A percentile compares a stretch with the other conserved stretches of the same genome.
Evolutionary conservation across 345 rosid species (phyloP).

Genomic region (Brassica nigra): DNA sequence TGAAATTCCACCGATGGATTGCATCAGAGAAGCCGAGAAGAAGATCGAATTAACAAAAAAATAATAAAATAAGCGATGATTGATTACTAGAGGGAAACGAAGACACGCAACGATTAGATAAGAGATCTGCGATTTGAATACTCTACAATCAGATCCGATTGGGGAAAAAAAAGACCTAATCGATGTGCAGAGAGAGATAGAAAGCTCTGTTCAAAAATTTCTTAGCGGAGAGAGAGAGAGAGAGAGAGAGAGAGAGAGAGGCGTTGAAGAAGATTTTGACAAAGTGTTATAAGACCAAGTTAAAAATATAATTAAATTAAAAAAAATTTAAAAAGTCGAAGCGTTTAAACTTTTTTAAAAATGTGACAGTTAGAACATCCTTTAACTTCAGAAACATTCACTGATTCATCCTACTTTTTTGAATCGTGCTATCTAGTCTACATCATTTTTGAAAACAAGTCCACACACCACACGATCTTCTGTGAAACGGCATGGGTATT

Average conservation of each 20-base stretch:
- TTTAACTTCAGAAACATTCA: constrained; percentile 18
- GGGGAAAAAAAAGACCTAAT: constrained; percentile 27
- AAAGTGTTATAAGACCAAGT: constrained; percentile 5
- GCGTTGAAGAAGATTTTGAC: constrained; percentile 38
- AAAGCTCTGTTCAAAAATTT: constrained; percentile 22
- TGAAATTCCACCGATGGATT: constrained; percentile 11
- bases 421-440: background rate
- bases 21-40: constrained; percentile 8
- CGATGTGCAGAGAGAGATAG: background rate
- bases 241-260: too few species aligned
- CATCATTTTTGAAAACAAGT: background rate
- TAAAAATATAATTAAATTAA: background rate
- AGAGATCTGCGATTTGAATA: constrained; percentile 42
- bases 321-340: background rate
- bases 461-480: constrained; percentile 2
- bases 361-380: constrained; percentile 27
- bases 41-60: background rate
- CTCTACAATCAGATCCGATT: constrained; percentile 38
- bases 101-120: constrained; percentile 12
- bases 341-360: background rate
- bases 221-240: constrained; percentile 24
- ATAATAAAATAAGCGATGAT: constrained; percentile 3
- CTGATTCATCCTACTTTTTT: background rate
- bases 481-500: constrained; percentile 13
- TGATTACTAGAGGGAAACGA: constrained; percentile 22